Percentiles rank a stretch among this genome's conserved stretches.
phyloP scores from a whole-genome alignment of 2,329 filamentous ascomycete genomes.

The Dactylellina sp. region DNA sequence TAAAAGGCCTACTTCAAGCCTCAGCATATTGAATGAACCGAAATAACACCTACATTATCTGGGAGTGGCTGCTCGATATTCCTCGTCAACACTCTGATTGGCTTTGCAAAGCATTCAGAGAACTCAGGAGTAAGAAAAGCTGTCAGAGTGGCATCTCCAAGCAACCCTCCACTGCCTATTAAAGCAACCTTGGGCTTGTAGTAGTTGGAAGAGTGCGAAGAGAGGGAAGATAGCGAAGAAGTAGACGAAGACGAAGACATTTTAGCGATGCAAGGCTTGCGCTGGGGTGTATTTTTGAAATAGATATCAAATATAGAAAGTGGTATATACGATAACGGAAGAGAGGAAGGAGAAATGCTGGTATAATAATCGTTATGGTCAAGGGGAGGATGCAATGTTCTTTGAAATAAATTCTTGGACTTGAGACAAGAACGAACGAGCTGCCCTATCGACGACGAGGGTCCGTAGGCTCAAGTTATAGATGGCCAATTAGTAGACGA shows the following conservation, averaged over 20 bases:
- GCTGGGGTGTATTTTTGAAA: slow-evolving; percentile 8
- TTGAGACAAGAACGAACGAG: slow-evolving; percentile 20
- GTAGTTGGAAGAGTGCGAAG: slow-evolving; percentile 43
- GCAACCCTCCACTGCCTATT: slow-evolving; percentile 49
- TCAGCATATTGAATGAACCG: neutral
- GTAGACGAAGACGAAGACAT: slow-evolving; percentile 51
- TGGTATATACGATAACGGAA: neutral
- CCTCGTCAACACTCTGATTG: slow-evolving; percentile 49
- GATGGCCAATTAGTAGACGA: slow-evolving; percentile 9
- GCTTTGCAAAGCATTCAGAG: slow-evolving; percentile 48
- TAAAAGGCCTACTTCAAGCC: neutral
- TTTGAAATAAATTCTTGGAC: slow-evolving; percentile 37
- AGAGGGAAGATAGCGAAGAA: slow-evolving; percentile 49
- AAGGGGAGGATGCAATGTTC: slow-evolving; percentile 6
- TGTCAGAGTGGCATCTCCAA: slow-evolving; percentile 51
- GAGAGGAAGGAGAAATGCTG: slow-evolving; percentile 10
- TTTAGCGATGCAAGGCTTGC: slow-evolving; percentile 14
- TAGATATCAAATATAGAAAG: slow-evolving; percentile 15
- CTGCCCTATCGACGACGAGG: slow-evolving; percentile 36
- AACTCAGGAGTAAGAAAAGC: slow-evolving; percentile 50
- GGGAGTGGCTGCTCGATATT: slow-evolving; percentile 36
- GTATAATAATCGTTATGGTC: slow-evolving; percentile 16
- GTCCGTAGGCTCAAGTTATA: slow-evolving; percentile 40
- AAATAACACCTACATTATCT: slow-evolving; percentile 24
- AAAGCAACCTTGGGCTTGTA: slow-evolving; percentile 52